Evolutionary conservation across 768 basidiomycete species (phyloP).

Genomic region (Mycena belliarum): DNA sequence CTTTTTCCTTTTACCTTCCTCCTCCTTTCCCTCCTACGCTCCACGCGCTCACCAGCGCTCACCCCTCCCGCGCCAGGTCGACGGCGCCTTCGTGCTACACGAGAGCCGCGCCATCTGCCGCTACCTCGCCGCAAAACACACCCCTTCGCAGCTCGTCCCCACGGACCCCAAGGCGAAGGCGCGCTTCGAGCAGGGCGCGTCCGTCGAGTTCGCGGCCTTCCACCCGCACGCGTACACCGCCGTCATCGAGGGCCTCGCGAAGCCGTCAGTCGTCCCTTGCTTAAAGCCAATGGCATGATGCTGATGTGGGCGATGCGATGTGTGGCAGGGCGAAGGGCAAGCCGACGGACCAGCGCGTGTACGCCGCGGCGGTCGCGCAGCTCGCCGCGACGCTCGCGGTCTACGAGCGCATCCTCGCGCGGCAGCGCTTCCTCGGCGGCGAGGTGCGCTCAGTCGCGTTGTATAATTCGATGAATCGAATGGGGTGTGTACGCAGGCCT

Average conservation of each 20-base stretch:
- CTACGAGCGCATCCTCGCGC: background rate
- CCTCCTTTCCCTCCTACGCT: too few relatives aligned
- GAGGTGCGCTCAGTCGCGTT: background rate
- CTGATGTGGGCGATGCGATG: too few relatives aligned
- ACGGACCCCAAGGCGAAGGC: background rate
- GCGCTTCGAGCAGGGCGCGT: background rate
- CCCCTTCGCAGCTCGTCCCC: background rate
- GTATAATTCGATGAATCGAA: background rate
- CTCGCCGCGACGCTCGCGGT: background rate
- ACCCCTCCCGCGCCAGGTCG: too few relatives aligned
- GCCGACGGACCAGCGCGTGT: background rate
- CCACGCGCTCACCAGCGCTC: too few relatives aligned
- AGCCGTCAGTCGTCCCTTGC: background rate
- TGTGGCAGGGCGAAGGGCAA: background rate
- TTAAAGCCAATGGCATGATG: too few relatives aligned
- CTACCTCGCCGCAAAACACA: background rate
- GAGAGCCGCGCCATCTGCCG: background rate
- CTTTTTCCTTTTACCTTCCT: too few relatives aligned
- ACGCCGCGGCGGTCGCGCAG: background rate
- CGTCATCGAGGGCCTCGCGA: background rate
- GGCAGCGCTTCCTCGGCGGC: background rate
- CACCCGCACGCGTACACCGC: background rate
- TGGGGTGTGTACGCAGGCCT: background rate
- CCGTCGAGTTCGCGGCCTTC: background rate
- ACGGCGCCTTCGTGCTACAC: background rate